Base-by-base conservation (phyloP, 371 early-diverging fungal genomes). In the Saksenaea oblongispora region DNA sequence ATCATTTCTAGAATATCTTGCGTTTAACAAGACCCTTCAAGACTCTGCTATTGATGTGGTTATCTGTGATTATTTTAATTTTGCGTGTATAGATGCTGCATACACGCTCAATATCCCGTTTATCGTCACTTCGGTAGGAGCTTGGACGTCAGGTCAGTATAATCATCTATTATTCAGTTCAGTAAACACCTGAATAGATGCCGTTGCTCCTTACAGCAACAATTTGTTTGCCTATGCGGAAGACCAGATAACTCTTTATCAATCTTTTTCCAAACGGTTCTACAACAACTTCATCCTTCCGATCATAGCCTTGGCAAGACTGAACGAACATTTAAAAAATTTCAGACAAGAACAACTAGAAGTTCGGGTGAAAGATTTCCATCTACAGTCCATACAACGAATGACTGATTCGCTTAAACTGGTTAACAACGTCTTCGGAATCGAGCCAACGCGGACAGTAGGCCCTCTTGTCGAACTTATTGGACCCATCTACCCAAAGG, bases 401-500 rank as follows among this genome's bases (percentile, higher is more conserved):
- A 17, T 56, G 44, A 57, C 5, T 9, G 41, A 69, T 27, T 47
- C 62, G 28, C 61, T 75, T 2, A 76, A 76, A 55, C 7, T 76
- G 2, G 61, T 76, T 10, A 76, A 76, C 31, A 71, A 47, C 11
- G 17, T 64, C 0, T 73, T 56, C 22, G 71, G 71, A 5, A 39
- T 74, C 5, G 70, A 74, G 53, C 54, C 67, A 4, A 59, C 80
- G 26, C 64, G 76, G 1, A 75, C 77, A 0, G 10, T 70, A 14
- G 68, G 72, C 14, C 74, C 80, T 5, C 51, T 76, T 24, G 72
- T 80, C 0, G 71, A 73, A 41, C 42, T 69, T 31, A 58, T 76
- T 11, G 77, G 80, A 10, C 80, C 80, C 1, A 71, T 76, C 35
- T 36, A 75, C 10, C 62, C 69, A 8, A 56, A 66, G 27, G 36